Evolutionary conservation across 176 grass and related monocot species (phyloP), one percentile per base, ranked within the genome.

Genomic region (Cenchrus americanus): DNA sequence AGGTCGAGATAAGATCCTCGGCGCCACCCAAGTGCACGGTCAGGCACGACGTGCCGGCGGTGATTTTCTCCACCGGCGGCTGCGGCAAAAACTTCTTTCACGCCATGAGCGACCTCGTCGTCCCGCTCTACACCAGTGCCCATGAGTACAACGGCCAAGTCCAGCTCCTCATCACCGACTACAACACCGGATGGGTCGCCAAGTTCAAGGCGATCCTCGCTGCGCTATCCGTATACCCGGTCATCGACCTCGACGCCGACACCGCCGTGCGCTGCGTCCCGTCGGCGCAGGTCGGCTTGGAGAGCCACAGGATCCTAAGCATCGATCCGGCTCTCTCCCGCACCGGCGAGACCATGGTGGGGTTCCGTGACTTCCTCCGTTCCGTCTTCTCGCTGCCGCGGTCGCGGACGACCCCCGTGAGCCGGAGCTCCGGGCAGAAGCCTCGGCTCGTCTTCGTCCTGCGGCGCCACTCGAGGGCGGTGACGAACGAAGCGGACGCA

Each of bases 61-160:
- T 93, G 75, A 59, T 91, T 69, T 97, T 97, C 75, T 91, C 91
- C 18, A 88, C 87, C 32, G 86, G 75, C 11, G 91, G 87, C 49
- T 91, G 72, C 82, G 62, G 88, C 12, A 71, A n/a, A 0, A 97
- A 97, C 69, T 78, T 83, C 84, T 97, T 92, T 84, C 94, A 93
- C 52, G 79, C 84, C 69, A 87, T 93, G 71, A 88, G 66, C 41
- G 94, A 97, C 80, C 67, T 97, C 14, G 11, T 97, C 19, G 48
- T 97, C 22, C 94, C 94, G 0, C 91, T 97, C 47, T 97, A 90
- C 82, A 73, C 68, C 47, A 97, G 87, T 1, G 59, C 87, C 1
- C 74, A 75, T 3, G 82, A 86, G 69, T 88, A 81, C 87, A 43
- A 78, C 1, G 60, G 89, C 32, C 77, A 48, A 64, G 91, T 97